Evolutionary conservation across 2,329 filamentous ascomycete species (phyloP).

Genomic region (Pestalotiopsis sp.): DNA sequence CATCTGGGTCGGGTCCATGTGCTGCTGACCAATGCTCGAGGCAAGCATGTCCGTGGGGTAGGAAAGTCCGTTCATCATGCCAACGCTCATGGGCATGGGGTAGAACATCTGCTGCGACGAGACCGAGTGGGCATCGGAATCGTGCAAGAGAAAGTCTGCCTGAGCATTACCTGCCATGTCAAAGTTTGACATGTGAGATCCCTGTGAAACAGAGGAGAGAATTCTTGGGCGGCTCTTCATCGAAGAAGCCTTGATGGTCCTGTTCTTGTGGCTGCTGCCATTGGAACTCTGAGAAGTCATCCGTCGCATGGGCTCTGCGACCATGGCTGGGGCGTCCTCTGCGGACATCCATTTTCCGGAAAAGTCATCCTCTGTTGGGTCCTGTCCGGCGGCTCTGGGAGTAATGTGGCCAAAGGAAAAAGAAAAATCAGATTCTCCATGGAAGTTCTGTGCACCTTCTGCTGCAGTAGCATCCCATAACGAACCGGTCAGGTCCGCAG

Average conservation of each 20-base stretch:
- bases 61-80: constrained; percentile 45
- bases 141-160: constrained; percentile 55
- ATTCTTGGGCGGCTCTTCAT: constrained; percentile 46
- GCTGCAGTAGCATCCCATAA: constrained; percentile 59
- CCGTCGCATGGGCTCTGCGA: constrained; percentile 48
- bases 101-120: constrained; percentile 53
- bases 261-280: constrained; percentile 49
- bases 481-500: constrained; percentile 57
- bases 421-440: constrained; percentile 56
- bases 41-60: constrained; percentile 45
- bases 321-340: constrained; percentile 37
- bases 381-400: constrained; percentile 49
- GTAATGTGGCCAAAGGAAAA: constrained; percentile 59
- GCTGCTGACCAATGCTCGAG: constrained; percentile 50
- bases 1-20: constrained; percentile 61
- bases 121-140: constrained; percentile 49
- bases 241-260: constrained; percentile 43
- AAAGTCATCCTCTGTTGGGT: constrained; percentile 51
- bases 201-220: constrained; percentile 51
- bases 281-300: constrained; percentile 46
- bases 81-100: constrained; percentile 48
- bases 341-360: constrained; percentile 50
- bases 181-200: constrained; percentile 52
- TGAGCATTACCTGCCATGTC: constrained; percentile 57
- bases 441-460: constrained; percentile 65